A percentile compares a stretch with the other conserved stretches of the same genome.
Conservation (phyloP, 768 basidiomycete species). For the Boletellus ananiceps region DNA sequence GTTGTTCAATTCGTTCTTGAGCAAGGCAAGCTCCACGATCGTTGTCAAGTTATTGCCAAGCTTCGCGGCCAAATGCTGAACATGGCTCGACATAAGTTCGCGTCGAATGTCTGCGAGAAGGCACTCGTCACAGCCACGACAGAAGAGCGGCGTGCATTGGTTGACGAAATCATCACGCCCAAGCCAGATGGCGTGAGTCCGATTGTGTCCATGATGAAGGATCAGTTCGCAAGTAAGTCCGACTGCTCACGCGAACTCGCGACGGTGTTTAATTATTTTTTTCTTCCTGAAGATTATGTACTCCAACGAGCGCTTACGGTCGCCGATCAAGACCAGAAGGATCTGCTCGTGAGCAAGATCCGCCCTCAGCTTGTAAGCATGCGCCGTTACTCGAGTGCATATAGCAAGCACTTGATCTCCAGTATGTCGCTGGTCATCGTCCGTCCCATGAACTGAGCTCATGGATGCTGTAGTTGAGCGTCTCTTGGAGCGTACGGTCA, state of each 20-base stretch:
- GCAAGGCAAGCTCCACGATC: constrained; percentile 68
- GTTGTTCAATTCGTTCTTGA: constrained; percentile 93
- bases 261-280: constrained; percentile 1
- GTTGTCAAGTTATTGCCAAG: constrained; percentile 56
- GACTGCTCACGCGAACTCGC: neutral
- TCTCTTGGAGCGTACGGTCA: constrained; percentile 51
- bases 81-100: constrained; percentile 87
- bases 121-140: constrained; percentile 64
- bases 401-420: constrained; percentile 76
- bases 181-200: constrained; percentile 62
- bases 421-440: constrained; percentile 44
- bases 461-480: constrained; percentile 54
- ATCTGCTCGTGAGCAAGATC: constrained; percentile 55
- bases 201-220: constrained; percentile 74
- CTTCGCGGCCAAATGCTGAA: constrained; percentile 74
- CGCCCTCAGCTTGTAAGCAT: constrained; percentile 65
- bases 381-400: constrained; percentile 65
- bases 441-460: constrained; percentile 1
- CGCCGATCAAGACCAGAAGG: constrained; percentile 69
- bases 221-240: constrained; percentile 80
- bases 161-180: constrained; percentile 75
- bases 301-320: constrained; percentile 72
- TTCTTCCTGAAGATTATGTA: constrained; percentile 62
- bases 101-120: constrained; percentile 95
- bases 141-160: constrained; percentile 61